A percentile compares a stretch with the other conserved stretches of the same genome.
These are phyloP conservation scores for Acephala macrosclerotiorum DNA, from an alignment of 2,329 filamentous ascomycete genomes.

Conservation along the genomic window DNA sequence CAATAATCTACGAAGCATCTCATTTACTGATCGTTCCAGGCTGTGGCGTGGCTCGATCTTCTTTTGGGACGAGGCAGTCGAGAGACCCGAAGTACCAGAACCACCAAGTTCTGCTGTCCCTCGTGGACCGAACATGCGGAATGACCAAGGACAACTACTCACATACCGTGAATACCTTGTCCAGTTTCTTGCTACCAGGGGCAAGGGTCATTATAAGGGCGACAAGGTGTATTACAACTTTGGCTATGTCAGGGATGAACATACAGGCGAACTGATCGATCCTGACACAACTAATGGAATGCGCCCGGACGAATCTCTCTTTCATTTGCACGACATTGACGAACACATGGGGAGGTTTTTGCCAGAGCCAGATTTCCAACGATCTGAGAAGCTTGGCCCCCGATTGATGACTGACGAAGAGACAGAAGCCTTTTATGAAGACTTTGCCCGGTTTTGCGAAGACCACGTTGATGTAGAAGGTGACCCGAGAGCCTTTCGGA, in stretches of 20 bases:
- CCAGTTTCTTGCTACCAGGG: conserved; percentile 15
- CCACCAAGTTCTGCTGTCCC: not conserved
- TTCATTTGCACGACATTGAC: conserved; percentile 6
- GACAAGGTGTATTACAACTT: conserved; percentile 36
- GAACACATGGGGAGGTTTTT: conserved; percentile 14
- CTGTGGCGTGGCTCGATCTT: conserved; percentile 17
- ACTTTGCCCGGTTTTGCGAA: conserved; percentile 43
- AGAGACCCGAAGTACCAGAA: not conserved
- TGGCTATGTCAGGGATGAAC: conserved; percentile 39
- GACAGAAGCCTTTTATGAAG: conserved; percentile 32
- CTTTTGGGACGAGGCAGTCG: conserved; percentile 33
- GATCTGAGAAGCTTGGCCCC: conserved; percentile 10
- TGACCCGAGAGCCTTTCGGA: conserved; percentile 45
- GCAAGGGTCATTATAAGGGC: conserved; percentile 35
- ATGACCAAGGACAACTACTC: conserved; percentile 3
- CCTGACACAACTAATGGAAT: conserved; percentile 36
- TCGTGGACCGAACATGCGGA: not conserved
- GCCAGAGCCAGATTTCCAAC: conserved; percentile 20
- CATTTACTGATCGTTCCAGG: conserved; percentile 19
- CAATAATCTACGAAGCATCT: not conserved
- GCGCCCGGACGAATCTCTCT: not conserved
- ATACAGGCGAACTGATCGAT: conserved; percentile 36
- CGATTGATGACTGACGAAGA: conserved; percentile 32
- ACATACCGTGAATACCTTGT: conserved; percentile 25
- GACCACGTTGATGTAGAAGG: conserved; percentile 53